Conservation (phyloP, 2,329 filamentous ascomycete species). For the Neospermospora avenae region DNA sequence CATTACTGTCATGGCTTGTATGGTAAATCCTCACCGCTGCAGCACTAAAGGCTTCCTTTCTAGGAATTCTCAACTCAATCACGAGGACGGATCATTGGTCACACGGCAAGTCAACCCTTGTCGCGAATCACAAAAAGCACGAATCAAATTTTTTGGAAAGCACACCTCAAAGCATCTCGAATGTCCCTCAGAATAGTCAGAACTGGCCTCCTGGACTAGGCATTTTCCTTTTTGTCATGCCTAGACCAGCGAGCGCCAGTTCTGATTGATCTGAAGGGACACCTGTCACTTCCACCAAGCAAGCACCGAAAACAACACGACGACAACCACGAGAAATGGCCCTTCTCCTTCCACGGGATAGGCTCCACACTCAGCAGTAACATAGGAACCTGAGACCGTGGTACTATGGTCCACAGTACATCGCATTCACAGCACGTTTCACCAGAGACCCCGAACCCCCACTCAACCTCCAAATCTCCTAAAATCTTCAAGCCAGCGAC, state of each 20-base stretch:
- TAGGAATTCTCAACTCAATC: too few species aligned
- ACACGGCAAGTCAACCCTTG: too few species aligned
- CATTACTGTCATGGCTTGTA: too few species aligned
- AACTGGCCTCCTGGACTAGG: neutral
- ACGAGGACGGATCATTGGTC: too few species aligned
- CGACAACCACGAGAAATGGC: constrained; percentile 1
- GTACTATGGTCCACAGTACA: neutral
- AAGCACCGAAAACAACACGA: neutral
- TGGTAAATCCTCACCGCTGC: too few species aligned
- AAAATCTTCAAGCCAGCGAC: neutral
- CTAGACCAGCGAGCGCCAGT: constrained; percentile 11
- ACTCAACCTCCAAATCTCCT: neutral
- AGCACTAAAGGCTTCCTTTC: too few species aligned
- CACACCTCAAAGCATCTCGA: too few species aligned
- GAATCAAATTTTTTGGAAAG: too few species aligned
- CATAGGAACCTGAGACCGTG: neutral
- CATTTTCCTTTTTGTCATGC: constrained; percentile 9
- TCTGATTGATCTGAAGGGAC: constrained; percentile 12
- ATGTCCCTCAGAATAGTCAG: neutral
- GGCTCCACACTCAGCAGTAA: constrained; percentile 7
- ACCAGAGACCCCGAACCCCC: neutral
- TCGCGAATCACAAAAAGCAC: too few species aligned
- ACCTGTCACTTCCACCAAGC: constrained; percentile 11
- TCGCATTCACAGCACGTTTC: neutral
- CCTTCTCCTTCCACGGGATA: constrained; percentile 8